phyloP scores from a whole-genome alignment of 306 rosid species.

The Medicago truncatula region DNA sequence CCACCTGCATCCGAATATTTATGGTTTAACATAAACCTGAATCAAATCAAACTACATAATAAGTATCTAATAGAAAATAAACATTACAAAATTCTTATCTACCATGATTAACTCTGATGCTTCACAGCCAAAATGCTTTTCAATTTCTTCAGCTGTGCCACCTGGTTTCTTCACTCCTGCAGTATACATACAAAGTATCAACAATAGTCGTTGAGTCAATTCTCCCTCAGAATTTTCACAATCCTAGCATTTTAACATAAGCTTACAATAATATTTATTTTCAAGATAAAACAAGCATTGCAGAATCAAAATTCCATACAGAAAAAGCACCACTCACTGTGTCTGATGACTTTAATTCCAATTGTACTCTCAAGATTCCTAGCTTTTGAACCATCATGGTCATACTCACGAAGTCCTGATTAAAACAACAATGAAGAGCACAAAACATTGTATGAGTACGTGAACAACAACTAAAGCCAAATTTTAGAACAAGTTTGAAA shows the following conservation, averaged over 20 bases:
- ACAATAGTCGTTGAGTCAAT: conserved; percentile 34
- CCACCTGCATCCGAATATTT: conserved; percentile 67
- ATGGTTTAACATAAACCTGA: conserved; percentile 27
- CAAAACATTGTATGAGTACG: background rate
- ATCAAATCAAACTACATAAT: conserved; percentile 35
- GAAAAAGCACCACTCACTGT: conserved; percentile 71
- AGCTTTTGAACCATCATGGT: conserved; percentile 88
- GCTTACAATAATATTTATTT: conserved; percentile 11
- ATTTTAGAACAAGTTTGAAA: conserved; percentile 39
- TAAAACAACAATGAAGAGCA: conserved; percentile 44
- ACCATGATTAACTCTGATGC: conserved; percentile 88
- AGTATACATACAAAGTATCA: conserved; percentile 37
- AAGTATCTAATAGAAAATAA: conserved; percentile 26
- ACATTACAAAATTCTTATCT: conserved; percentile 34
- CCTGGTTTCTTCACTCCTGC: conserved; percentile 92
- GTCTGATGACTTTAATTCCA: conserved; percentile 90
- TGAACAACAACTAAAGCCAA: conserved; percentile 27
- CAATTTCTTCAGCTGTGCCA: conserved; percentile 93
- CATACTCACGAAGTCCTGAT: conserved; percentile 89
- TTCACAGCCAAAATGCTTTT: conserved; percentile 85
- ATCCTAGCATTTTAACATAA: no score
- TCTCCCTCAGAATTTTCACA: conserved; percentile 31
- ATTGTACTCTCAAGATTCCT: conserved; percentile 70
- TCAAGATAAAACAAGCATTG: conserved; percentile 24
- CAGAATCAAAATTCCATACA: conserved; percentile 25